Evolutionary conservation across 352 stramenopile genomes (phyloP).

Genomic region (Phytophthora sp.): DNA sequence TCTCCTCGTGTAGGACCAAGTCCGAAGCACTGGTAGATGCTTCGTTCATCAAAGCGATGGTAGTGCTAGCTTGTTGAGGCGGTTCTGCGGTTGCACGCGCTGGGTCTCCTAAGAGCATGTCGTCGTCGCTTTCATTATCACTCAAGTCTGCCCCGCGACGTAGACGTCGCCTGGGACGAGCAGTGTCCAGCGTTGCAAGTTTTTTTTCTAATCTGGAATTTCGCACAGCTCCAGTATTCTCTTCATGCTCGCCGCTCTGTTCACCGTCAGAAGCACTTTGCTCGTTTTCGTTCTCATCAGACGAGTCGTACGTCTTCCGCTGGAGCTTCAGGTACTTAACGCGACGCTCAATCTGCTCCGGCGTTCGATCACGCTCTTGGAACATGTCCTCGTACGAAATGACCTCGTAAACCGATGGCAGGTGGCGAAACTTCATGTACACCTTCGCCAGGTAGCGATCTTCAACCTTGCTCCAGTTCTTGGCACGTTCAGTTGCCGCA

Average conservation of each 20-base stretch:
- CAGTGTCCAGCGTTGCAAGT: slow-evolving; percentile 33
- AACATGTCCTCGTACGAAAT: slow-evolving; percentile 93
- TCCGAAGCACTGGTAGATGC: not conserved
- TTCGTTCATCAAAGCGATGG: slow-evolving; percentile 5
- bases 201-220: slow-evolving; percentile 31
- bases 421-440: slow-evolving; percentile 78
- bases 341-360: slow-evolving; percentile 85
- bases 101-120: slow-evolving; percentile 38
- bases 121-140: slow-evolving; percentile 56
- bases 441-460: slow-evolving; percentile 83
- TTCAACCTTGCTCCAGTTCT: slow-evolving; percentile 86
- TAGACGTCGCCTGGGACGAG: slow-evolving; percentile 49
- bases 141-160: slow-evolving; percentile 49
- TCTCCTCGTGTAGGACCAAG: slow-evolving; percentile 4
- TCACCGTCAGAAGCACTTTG: slow-evolving; percentile 38
- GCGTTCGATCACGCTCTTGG: slow-evolving; percentile 82
- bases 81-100: not conserved
- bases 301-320: slow-evolving; percentile 73
- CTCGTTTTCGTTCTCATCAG: slow-evolving; percentile 59
- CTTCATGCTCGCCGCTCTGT: slow-evolving; percentile 21
- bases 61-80: slow-evolving; percentile 4
- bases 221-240: slow-evolving; percentile 17
- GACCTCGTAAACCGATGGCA: slow-evolving; percentile 86
- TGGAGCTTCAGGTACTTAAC: slow-evolving; percentile 86
- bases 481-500: slow-evolving; percentile 58